Conservation (phyloP, 2,329 filamentous ascomycete species). For the Westerdykella aurantiaca region DNA sequence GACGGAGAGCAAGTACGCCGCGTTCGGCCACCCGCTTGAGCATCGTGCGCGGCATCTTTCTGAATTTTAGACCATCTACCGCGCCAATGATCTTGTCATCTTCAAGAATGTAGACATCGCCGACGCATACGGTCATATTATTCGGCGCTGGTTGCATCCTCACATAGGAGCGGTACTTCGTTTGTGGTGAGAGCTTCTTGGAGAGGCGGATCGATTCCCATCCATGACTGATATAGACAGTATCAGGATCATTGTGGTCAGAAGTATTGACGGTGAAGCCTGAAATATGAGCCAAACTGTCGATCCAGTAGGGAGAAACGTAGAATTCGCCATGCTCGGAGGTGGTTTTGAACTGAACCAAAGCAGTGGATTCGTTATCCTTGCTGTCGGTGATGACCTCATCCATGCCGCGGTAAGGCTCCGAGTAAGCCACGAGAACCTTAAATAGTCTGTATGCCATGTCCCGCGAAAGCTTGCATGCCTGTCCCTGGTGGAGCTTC, state of each 20-base stretch:
- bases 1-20: no score
- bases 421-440: slow-evolving; percentile 52
- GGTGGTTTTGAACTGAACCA: slow-evolving; percentile 51
- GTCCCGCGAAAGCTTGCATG: slow-evolving; percentile 67
- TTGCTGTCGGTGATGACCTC: slow-evolving; percentile 55
- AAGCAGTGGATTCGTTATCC: slow-evolving; percentile 51
- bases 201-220: slow-evolving; percentile 56
- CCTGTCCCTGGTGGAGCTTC: slow-evolving; percentile 59
- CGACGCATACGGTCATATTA: slow-evolving; percentile 47
- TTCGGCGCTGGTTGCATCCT: slow-evolving; percentile 54
- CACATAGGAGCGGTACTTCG: slow-evolving; percentile 56
- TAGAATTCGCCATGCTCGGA: slow-evolving; percentile 52
- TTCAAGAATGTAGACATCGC: slow-evolving; percentile 57
- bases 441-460: slow-evolving; percentile 72
- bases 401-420: slow-evolving; percentile 53
- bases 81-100: slow-evolving; percentile 55
- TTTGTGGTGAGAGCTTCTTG: slow-evolving; percentile 46
- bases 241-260: slow-evolving; percentile 53
- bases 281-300: slow-evolving; percentile 52
- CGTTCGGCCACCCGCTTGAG: slow-evolving; percentile 41
- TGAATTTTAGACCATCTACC: slow-evolving; percentile 60
- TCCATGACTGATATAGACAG: slow-evolving; percentile 58
- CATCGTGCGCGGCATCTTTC: slow-evolving; percentile 59
- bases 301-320: slow-evolving; percentile 56
- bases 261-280: slow-evolving; percentile 58